A percentile compares a stretch with the other conserved stretches of the same genome.
These are phyloP conservation scores for Dactylellina drechsleri DNA, from an alignment of 2,329 filamentous ascomycete genomes.

Conservation along the genomic window DNA sequence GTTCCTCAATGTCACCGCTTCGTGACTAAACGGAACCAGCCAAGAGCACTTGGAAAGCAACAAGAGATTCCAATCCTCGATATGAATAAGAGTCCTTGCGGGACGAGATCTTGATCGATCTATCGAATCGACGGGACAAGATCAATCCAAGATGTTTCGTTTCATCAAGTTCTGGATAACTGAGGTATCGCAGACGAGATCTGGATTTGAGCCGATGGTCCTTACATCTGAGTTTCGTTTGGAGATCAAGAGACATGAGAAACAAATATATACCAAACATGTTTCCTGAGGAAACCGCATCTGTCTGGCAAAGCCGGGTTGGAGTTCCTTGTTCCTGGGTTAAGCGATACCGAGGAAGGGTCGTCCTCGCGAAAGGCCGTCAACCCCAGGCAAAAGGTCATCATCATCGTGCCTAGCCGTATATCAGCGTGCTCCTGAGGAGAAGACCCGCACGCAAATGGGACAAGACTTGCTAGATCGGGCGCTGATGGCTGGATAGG, in stretches of 20 bases:
- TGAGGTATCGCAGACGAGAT: not conserved
- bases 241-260: constrained; percentile 28
- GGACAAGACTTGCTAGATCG: constrained; percentile 30
- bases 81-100: not conserved
- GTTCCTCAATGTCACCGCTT: constrained; percentile 9
- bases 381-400: constrained; percentile 6
- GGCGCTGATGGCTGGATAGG: not conserved
- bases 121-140: constrained; percentile 4
- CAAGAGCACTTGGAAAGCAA: not conserved
- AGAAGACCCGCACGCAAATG: constrained; percentile 9
- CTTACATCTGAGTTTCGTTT: constrained; percentile 43
- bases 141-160: not conserved
- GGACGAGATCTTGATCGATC: constrained; percentile 31
- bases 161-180: constrained; percentile 11
- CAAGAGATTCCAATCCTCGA: not conserved
- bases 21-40: not conserved
- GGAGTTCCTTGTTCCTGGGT: constrained; percentile 20
- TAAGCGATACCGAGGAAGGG: constrained; percentile 16
- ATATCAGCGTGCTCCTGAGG: constrained; percentile 17
- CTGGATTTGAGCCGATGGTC: not conserved
- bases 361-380: not conserved
- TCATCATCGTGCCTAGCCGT: constrained; percentile 28
- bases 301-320: constrained; percentile 7
- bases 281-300: constrained; percentile 19
- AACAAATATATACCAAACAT: constrained; percentile 49